These are phyloP conservation scores for Aspergillus hancockii DNA, from an alignment of 495 filamentous ascomycete species.

Conservation along the genomic window DNA sequence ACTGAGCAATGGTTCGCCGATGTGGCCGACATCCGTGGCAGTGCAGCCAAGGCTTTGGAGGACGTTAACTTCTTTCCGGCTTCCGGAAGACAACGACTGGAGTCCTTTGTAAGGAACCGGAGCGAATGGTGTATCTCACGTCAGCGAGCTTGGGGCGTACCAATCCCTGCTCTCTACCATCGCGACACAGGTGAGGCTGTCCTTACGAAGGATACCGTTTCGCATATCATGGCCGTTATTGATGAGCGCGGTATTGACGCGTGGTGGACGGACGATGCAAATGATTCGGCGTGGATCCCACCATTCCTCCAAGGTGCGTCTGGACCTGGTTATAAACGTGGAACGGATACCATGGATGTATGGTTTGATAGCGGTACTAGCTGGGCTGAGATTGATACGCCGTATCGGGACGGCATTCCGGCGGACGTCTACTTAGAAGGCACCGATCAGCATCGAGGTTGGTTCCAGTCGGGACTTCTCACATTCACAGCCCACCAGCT, in stretches of 20 bases:
- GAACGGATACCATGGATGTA: conserved; percentile 98
- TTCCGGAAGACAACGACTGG: conserved; percentile 67
- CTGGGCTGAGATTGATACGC: conserved; percentile 66
- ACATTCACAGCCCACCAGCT: conserved; percentile 70
- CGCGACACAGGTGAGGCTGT: conserved; percentile 64
- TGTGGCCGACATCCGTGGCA: conserved; percentile 74
- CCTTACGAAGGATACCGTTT: conserved; percentile 74
- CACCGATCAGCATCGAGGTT: conserved; percentile 92
- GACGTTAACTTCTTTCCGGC: conserved; percentile 78
- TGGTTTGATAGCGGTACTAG: conserved; percentile 99
- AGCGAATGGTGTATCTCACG: conserved; percentile 99
- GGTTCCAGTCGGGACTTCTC: conserved; percentile 99
- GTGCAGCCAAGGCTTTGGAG: conserved; percentile 66
- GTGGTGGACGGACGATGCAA: conserved; percentile 84
- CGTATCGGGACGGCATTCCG: conserved; percentile 47
- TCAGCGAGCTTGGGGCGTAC: conserved; percentile 94
- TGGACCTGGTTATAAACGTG: conserved; percentile 59
- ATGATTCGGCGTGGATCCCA: conserved; percentile 75
- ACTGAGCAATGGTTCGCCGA: conserved; percentile 98
- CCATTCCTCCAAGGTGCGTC: conserved; percentile 48
- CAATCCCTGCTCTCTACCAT: conserved; percentile 88
- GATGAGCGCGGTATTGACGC: conserved; percentile 77
- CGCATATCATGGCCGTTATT: conserved; percentile 81
- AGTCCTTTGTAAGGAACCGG: conserved; percentile 80
- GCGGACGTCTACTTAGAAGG: conserved; percentile 94